Evolutionary conservation across 2,329 filamentous ascomycete species (phyloP).

Genomic region (Fusarium albidum): DNA sequence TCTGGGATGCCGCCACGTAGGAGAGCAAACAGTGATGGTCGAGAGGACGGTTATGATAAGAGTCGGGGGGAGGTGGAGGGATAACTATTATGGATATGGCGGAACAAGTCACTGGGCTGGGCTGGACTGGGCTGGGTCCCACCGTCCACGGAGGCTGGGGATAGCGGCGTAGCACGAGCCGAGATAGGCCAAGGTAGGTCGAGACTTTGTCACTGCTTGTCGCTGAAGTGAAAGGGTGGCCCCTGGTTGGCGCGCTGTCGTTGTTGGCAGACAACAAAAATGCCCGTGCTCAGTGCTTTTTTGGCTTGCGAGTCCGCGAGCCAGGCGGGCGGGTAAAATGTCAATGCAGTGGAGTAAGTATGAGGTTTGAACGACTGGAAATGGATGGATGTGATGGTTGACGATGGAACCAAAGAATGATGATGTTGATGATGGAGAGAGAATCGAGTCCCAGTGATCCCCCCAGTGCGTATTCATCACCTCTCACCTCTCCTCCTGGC

Average conservation of each 20-base stretch:
- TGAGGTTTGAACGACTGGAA: not conserved
- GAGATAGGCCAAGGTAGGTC: slow-evolving; percentile 8
- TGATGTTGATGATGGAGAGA: slow-evolving; percentile 12
- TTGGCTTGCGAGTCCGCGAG: slow-evolving; percentile 27
- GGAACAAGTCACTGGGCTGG: slow-evolving; percentile 1
- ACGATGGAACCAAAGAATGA: not conserved
- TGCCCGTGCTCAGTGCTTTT: not conserved
- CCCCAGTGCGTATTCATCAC: no score
- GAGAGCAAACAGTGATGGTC: not conserved
- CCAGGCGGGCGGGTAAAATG: slow-evolving; percentile 34
- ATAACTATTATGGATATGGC: not conserved
- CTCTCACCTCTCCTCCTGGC: no score
- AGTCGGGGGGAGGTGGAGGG: slow-evolving; percentile 15
- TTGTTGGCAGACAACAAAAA: slow-evolving; percentile 7
- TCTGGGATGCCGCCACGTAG: not conserved
- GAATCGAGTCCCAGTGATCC: slow-evolving; percentile 18
- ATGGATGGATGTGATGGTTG: not conserved
- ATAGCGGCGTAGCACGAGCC: slow-evolving; percentile 14
- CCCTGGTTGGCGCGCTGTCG: slow-evolving; percentile 3
- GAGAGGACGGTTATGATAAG: slow-evolving; percentile 18
- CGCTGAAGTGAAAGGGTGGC: slow-evolving; percentile 7
- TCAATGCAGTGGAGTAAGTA: no score
- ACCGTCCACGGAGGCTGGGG: slow-evolving; percentile 28
- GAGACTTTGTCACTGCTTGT: no score
- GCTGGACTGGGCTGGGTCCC: no score